Evolutionary conservation across 1,284 basidiomycete species (phyloP), one percentile per base, ranked within the genome.

Genomic region (Trichosporon sp.): DNA sequence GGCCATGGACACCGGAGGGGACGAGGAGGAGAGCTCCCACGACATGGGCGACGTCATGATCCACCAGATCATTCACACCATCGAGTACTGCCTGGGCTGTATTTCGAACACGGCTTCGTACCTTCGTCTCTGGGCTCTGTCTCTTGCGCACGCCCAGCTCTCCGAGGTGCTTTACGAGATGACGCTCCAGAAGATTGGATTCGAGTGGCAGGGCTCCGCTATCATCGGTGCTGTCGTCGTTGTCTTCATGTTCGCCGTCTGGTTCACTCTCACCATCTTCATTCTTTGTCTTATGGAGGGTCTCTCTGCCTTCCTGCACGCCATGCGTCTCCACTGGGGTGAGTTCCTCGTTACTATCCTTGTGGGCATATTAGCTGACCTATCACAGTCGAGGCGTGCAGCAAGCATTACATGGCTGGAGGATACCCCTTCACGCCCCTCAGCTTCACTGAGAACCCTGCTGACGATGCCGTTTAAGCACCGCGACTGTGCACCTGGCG

Each of bases 31-130:
- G 58, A 85, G 85, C 65, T 83, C 86, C 73, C 66, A 68, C 51
- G 95, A 98, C 80, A 93, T 98, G 82, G 87, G 94, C 78, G 96
- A 99, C 84, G 89, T 98, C 64, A 88, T 97, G 53, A 93, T 99
- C 70, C 95, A 99, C 85, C 96, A 98, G 83, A 87, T 97, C 73
- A 99, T 99, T 78, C 95, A 96, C 84, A 97, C 95, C 29, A 98
- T 98, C 83, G 97, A 99, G 85, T 99, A 98, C 86, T 98, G 96
- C 81, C 88, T 99, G 90, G 82, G 95, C 23, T 98, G 96, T 84
- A 98, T 99, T 80, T 99, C 97, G 74, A 98, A 99, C 85, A 99
- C 97, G 75, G 97, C 96, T 8, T 98, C 95, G 25, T 99, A 99
- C 85, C 90, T 99, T 65, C 96, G 96, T 84, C 87, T 99, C 44